These are phyloP conservation scores for Sporothrix phasma DNA, from an alignment of 2,329 filamentous ascomycete species.

Conservation along the genomic window DNA sequence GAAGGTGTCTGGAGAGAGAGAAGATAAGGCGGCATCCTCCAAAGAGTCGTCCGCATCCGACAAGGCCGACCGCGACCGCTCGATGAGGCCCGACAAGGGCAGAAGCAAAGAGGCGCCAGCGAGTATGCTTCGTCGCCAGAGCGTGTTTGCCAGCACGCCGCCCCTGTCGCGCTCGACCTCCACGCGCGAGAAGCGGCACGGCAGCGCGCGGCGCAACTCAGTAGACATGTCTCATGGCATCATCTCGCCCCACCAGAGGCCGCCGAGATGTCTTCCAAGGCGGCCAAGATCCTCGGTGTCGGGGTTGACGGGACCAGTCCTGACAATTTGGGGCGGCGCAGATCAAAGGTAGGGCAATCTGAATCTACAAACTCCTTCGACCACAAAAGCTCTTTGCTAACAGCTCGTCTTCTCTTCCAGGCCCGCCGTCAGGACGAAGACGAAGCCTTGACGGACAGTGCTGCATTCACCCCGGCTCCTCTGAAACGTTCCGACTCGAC, in stretches of 20 bases:
- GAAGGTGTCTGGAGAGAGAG: slow-evolving; percentile 48
- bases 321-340: slow-evolving; percentile 38
- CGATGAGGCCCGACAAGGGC: slow-evolving; percentile 27
- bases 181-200: slow-evolving; percentile 52
- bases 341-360: slow-evolving; percentile 36
- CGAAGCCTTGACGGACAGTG: slow-evolving; percentile 46
- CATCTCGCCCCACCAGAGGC: slow-evolving; percentile 66
- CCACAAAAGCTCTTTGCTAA: background rate
- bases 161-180: slow-evolving; percentile 61
- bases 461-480: slow-evolving; percentile 39
- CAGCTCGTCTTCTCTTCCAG: slow-evolving; percentile 27
- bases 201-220: slow-evolving; percentile 56
- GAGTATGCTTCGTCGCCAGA: slow-evolving; percentile 49
- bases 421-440: slow-evolving; percentile 58
- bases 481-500: slow-evolving; percentile 52
- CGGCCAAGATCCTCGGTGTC: slow-evolving; percentile 64
- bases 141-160: slow-evolving; percentile 59
- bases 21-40: slow-evolving; percentile 49
- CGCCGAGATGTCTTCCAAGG: slow-evolving; percentile 59
- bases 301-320: slow-evolving; percentile 33
- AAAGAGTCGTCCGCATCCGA: slow-evolving; percentile 43
- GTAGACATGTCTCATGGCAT: slow-evolving; percentile 56
- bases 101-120: slow-evolving; percentile 32
- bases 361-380: background rate
- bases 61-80: slow-evolving; percentile 43